A percentile compares a stretch with the other conserved stretches of the same genome.
phyloP scores from a whole-genome alignment of 176 grass and related monocot species.

The Ensete glaucum region DNA sequence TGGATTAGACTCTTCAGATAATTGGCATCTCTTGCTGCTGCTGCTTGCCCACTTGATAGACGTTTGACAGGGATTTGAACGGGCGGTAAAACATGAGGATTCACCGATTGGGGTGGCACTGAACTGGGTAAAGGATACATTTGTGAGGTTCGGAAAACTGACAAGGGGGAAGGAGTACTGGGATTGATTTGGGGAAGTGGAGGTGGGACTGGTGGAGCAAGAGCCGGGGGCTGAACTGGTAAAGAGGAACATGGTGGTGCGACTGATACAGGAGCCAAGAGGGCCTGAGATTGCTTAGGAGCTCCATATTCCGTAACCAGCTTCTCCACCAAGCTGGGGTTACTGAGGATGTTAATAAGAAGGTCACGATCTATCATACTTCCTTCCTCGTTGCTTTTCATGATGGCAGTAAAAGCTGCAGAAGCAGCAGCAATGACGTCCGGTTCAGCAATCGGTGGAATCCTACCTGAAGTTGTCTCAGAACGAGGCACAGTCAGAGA shows the following conservation, averaged over 20 bases:
- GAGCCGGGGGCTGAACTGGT: constrained; percentile 1
- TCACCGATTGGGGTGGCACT: not conserved
- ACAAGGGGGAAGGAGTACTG: not conserved
- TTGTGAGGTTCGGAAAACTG: not conserved
- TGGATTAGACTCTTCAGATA: constrained; percentile 80
- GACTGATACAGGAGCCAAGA: not conserved
- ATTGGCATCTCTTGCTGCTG: constrained; percentile 30
- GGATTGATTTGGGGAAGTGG: constrained; percentile 1
- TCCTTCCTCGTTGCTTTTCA: constrained; percentile 69
- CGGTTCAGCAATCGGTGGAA: constrained; percentile 26
- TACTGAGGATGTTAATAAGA: constrained; percentile 81
- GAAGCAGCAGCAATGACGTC: constrained; percentile 66
- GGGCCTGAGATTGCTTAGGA: constrained; percentile 28
- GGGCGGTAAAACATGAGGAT: not conserved
- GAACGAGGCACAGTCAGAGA: not conserved
- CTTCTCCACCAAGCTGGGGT: constrained; percentile 69
- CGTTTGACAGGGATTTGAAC: not conserved
- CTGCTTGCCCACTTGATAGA: not conserved
- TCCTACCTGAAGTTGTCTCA: constrained; percentile 15
- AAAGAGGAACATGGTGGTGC: not conserved
- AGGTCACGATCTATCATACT: constrained; percentile 67
- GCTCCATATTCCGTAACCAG: constrained; percentile 50
- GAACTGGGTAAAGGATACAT: constrained; percentile 15
- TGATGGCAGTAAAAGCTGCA: constrained; percentile 76
- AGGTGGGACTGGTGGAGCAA: not conserved